These are phyloP conservation scores for Hemileccinum rubropunctum DNA, from an alignment of 768 basidiomycete species.

Conservation along the genomic window DNA sequence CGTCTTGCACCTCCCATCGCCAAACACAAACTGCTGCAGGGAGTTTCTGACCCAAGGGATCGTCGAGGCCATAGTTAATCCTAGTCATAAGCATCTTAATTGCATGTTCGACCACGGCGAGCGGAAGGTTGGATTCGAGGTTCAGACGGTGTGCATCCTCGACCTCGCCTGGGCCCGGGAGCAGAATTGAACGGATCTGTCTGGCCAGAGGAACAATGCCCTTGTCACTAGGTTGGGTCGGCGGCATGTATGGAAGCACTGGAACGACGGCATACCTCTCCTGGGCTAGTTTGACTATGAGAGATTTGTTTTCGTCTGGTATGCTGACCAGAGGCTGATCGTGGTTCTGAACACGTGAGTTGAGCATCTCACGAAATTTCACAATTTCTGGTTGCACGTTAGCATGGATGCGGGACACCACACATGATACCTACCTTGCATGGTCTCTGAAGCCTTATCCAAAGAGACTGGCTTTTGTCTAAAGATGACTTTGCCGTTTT, in stretches of 20 bases:
- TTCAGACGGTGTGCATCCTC: slow-evolving; percentile 34
- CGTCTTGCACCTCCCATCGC: slow-evolving; percentile 81
- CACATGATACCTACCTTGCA: slow-evolving; percentile 57
- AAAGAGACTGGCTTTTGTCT: slow-evolving; percentile 73
- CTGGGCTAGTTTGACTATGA: slow-evolving; percentile 80
- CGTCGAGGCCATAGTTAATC: slow-evolving; percentile 78
- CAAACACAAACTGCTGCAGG: slow-evolving; percentile 71
- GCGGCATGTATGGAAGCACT: slow-evolving; percentile 1
- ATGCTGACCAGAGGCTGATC: slow-evolving; percentile 53
- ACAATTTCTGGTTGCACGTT: slow-evolving; percentile 57
- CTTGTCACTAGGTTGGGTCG: slow-evolving; percentile 60
- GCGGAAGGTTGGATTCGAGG: slow-evolving; percentile 41
- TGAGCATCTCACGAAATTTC: slow-evolving; percentile 70
- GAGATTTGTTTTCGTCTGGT: slow-evolving; percentile 65
- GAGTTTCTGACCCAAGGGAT: slow-evolving; percentile 44
- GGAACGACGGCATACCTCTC: slow-evolving; percentile 61
- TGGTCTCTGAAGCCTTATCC: slow-evolving; percentile 78
- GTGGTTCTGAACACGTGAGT: slow-evolving; percentile 46
- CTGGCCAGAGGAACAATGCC: slow-evolving; percentile 59
- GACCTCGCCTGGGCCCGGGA: slow-evolving; percentile 63
- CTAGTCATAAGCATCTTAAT: slow-evolving; percentile 64
- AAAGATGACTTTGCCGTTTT: slow-evolving; percentile 73
- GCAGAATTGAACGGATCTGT: slow-evolving; percentile 64
- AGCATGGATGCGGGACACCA: background rate
- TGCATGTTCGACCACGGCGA: slow-evolving; percentile 53